Evolutionary conservation across 441 rosid genomes (phyloP).

Genomic region (Syzygium syzygioides): DNA sequence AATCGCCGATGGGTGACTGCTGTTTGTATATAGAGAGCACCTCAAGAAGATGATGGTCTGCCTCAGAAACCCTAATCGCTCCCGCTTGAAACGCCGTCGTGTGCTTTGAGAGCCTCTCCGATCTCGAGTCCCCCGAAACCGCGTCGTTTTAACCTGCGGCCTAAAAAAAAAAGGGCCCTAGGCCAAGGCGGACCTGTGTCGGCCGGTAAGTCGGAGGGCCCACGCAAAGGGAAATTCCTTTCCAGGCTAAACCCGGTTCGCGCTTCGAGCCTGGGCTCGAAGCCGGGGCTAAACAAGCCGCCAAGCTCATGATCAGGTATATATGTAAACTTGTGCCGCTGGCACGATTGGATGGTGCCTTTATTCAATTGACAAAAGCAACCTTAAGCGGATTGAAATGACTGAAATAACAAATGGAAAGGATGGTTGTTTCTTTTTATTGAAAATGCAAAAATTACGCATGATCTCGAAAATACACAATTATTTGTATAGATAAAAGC

Average conservation of each 20-base stretch:
- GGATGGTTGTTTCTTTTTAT: neutral
- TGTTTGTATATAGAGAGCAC: neutral
- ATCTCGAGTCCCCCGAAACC: rapidly evolving
- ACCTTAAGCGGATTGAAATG: neutral
- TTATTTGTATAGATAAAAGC: neutral
- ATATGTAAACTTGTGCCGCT: rapidly evolving
- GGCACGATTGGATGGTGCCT: neutral
- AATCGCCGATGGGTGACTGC: neutral
- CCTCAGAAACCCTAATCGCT: neutral
- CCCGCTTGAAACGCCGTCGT: neutral
- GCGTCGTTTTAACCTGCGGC: rapidly evolving
- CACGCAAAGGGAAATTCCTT: neutral
- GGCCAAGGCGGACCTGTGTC: neutral
- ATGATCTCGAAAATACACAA: rapidly evolving
- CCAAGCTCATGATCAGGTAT: neutral
- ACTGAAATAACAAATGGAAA: too few relatives aligned
- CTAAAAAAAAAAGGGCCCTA: neutral
- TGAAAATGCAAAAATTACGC: neutral
- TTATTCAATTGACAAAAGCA: too few relatives aligned
- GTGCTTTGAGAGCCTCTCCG: neutral
- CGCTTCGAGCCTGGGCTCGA: rapidly evolving
- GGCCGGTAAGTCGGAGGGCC: neutral
- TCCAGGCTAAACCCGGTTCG: neutral
- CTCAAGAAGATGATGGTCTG: neutral
- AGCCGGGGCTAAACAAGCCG: neutral